These are phyloP conservation scores for Cystobasidium ongulense DNA, from an alignment of 768 basidiomycete genomes.

Conservation along the genomic window DNA sequence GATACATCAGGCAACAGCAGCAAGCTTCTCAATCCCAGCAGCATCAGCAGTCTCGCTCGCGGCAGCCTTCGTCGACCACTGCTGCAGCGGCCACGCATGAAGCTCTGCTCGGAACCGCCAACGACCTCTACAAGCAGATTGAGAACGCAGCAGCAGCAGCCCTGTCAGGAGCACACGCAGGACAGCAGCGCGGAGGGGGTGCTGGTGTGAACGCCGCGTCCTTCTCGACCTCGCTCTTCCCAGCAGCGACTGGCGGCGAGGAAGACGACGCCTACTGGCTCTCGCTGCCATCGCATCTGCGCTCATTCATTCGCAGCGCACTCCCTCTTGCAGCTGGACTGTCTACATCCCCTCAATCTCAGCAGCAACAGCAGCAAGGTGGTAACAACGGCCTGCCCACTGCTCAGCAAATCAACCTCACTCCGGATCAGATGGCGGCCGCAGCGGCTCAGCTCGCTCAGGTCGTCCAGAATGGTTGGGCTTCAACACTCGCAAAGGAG, in stretches of 20 bases:
- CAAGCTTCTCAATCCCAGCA: background rate
- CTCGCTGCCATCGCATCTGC: slow-evolving; percentile 59
- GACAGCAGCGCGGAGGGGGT: slow-evolving; percentile 29
- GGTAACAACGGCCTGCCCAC: background rate
- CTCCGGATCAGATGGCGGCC: slow-evolving; percentile 40
- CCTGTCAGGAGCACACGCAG: slow-evolving; percentile 39
- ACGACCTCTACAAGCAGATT: slow-evolving; percentile 58
- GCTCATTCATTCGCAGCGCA: slow-evolving; percentile 59
- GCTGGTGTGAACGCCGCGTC: background rate
- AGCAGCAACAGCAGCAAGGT: slow-evolving; percentile 20
- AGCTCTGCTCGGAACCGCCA: slow-evolving; percentile 57
- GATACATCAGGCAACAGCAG: background rate
- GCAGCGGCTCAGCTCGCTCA: slow-evolving; percentile 42
- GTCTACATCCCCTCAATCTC: slow-evolving; percentile 1
- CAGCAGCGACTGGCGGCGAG: slow-evolving; percentile 26
- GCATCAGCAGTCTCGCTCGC: background rate
- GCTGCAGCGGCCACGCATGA: slow-evolving; percentile 49
- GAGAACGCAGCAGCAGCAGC: slow-evolving; percentile 48
- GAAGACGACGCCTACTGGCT: slow-evolving; percentile 63
- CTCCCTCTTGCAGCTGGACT: slow-evolving; percentile 46
- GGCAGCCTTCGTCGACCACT: background rate
- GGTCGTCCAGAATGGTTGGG: slow-evolving; percentile 40
- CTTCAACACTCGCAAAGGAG: slow-evolving; percentile 23
- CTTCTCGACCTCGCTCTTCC: background rate
- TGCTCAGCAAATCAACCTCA: slow-evolving; percentile 37